Conservation (phyloP, 2,329 filamentous ascomycete genomes). For the Fusarium udum region DNA sequence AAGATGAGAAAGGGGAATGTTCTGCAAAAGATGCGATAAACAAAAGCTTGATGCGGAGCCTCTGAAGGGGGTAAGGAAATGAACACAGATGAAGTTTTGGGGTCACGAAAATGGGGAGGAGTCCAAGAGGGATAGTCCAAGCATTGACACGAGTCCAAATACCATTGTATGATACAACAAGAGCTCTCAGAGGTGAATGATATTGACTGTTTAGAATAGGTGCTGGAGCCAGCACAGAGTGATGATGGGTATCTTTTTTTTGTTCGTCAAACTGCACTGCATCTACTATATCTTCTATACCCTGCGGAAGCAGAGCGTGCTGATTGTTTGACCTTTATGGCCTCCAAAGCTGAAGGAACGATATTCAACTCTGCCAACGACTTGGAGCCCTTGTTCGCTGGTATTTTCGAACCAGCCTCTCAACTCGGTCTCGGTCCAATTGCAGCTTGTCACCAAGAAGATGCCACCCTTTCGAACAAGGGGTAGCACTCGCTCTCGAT, state of each 20-base stretch:
- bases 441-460: constrained; percentile 92
- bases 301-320: constrained; percentile 81
- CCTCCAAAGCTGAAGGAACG: constrained; percentile 90
- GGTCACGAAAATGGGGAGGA: constrained; percentile 1
- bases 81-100: not conserved
- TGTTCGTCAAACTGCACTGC: not conserved
- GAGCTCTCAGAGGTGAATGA: constrained; percentile 39
- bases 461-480: constrained; percentile 77
- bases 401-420: constrained; percentile 75
- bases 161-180: constrained; percentile 42
- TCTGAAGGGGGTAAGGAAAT: not conserved
- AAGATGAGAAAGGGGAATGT: not conserved
- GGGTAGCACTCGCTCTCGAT: constrained; percentile 72
- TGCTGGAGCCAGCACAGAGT: constrained; percentile 22
- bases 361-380: constrained; percentile 78
- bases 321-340: constrained; percentile 86
- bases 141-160: constrained; percentile 31
- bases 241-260: constrained; percentile 26
- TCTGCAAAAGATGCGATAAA: constrained; percentile 17
- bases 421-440: constrained; percentile 95
- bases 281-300: constrained; percentile 10
- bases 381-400: constrained; percentile 58
- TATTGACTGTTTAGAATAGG: constrained; percentile 27
- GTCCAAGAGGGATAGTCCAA: constrained; percentile 19
- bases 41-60: constrained; percentile 8